Conservation (phyloP, 2,329 filamentous ascomycete species). For the Fusarium acutatum region DNA sequence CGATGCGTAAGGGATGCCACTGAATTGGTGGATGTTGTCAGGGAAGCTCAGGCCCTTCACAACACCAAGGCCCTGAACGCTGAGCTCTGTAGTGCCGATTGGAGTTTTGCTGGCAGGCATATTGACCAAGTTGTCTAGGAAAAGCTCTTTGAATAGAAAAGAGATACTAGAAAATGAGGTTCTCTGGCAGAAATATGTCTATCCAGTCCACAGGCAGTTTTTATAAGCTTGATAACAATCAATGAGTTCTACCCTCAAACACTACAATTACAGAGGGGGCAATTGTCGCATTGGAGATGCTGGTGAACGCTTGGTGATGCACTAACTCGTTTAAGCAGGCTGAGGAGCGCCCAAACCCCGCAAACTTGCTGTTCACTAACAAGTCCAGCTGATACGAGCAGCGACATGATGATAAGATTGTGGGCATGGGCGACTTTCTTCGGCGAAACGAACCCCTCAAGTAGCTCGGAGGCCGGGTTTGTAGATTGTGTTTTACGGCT, state of each 20-base stretch:
- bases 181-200: too few relatives aligned
- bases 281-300: background rate
- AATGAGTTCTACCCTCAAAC: accelerated
- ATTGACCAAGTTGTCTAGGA: background rate
- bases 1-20: conserved; percentile 20
- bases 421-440: background rate
- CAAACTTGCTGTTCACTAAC: background rate
- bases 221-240: background rate
- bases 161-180: background rate
- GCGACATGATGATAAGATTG: too few relatives aligned
- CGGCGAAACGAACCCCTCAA: background rate
- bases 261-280: background rate
- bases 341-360: background rate
- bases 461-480: background rate
- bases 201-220: background rate
- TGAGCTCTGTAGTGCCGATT: background rate
- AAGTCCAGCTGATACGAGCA: background rate
- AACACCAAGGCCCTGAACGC: background rate
- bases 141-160: background rate
- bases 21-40: conserved; percentile 10
- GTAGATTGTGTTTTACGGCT: background rate
- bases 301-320: too few relatives aligned
- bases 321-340: background rate
- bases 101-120: background rate
- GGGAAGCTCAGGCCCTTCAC: conserved; percentile 13